Conservation (phyloP, 257 asterid genomes). For the Nicotiana sylvestris region DNA sequence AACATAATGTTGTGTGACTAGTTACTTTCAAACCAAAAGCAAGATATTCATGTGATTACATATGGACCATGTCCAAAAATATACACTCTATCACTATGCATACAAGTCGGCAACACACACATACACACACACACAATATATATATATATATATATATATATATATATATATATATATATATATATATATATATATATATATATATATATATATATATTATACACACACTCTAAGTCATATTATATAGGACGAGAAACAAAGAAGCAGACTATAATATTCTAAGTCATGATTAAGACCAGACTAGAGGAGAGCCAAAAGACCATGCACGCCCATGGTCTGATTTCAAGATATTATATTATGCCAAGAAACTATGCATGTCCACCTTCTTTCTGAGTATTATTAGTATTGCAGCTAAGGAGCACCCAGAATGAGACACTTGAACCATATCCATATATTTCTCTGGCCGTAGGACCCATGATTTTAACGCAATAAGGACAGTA, state of each 20-base stretch:
- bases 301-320: conserved; percentile 2
- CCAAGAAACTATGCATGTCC: conserved; percentile 22
- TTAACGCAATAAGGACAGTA: neutral
- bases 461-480: neutral
- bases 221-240: neutral
- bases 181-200: neutral
- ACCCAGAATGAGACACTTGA: conserved; percentile 25
- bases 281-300: conserved; percentile 31
- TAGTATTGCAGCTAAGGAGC: neutral
- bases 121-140: too few relatives aligned
- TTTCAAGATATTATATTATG: conserved; percentile 24
- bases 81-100: neutral
- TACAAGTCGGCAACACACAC: neutral
- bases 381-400: neutral
- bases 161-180: neutral
- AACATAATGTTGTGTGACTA: neutral
- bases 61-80: neutral
- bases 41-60: neutral
- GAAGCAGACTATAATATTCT: conserved; percentile 15
- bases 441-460: conserved; percentile 17
- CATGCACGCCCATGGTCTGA: conserved; percentile 1
- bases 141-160: neutral
- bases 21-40: neutral
- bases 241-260: neutral
- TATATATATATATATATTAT: neutral